Evolutionary conservation across 495 filamentous ascomycete species (phyloP), one percentile per base, ranked within the genome.

Genomic region (Hyaloscypha variabilis): DNA sequence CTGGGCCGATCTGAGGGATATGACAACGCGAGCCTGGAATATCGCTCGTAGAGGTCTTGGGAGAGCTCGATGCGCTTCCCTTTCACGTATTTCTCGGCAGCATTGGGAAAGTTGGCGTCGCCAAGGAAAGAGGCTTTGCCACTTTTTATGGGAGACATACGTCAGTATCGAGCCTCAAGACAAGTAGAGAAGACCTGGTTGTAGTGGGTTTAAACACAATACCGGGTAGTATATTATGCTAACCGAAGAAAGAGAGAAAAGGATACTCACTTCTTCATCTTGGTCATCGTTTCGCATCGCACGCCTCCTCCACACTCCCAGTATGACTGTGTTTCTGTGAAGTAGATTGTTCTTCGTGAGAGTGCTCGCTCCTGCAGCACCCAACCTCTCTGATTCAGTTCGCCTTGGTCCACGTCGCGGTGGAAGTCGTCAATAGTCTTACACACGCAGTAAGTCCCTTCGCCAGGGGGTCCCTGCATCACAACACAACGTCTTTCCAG

Each of bases 31-130:
- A 65, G 36, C 8, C 29, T 42, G 19, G 63, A 65, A 46, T 65
- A 65, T 14, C 39, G 49, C 51, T 55, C 50, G 61, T 55, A 63
- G 49, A 63, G 61, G 50, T 55, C 34, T 56, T 63, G 50, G 39
- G 14, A 56, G 52, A 63, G 61, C 8, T 49, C 34, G 23, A 63
- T 54, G 1, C 63, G 57, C 36, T 6, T 54, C 11, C 42, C 39
- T 60, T 63, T 29, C 26, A 39, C 19, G 46, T 55, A 34, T 19
- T 17, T 8, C n/a, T 59, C 11, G 3, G 34, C 59, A 14, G 36
- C n/a, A 17, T 71, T 50, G 0, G 79, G 78, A 46, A 79, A 79
- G 62, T 77, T 67, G 0, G 77, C 54, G 56, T 79, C 78, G 0
- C 74, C 77, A 3, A 79, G 71, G 55, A 78, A 76, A 3, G 69